phyloP scores from a whole-genome alignment of 2,329 filamentous ascomycete species.

The Fusarium sp. region DNA sequence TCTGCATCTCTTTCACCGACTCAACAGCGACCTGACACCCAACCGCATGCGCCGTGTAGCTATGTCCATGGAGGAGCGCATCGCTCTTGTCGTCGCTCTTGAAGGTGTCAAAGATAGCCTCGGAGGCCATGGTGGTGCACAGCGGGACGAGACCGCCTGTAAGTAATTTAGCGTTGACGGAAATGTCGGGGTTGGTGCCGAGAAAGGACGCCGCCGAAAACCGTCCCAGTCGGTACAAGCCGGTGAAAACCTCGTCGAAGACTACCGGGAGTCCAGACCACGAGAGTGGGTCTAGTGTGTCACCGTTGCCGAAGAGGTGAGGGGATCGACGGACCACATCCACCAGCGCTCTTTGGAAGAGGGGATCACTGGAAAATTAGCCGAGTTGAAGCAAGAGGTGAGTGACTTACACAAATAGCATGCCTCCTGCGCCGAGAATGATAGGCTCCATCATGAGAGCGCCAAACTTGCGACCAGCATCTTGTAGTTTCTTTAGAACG shows the following conservation, averaged over 20 bases:
- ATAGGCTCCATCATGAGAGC: constrained; percentile 85
- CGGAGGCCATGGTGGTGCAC: constrained; percentile 80
- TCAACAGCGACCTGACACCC: constrained; percentile 84
- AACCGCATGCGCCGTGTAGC: constrained; percentile 86
- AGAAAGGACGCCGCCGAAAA: constrained; percentile 79
- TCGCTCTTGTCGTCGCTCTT: constrained; percentile 80
- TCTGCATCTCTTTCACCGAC: constrained; percentile 70
- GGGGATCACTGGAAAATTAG: constrained; percentile 71
- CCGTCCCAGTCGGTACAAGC: constrained; percentile 83
- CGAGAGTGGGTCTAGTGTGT: constrained; percentile 44
- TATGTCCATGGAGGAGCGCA: constrained; percentile 85
- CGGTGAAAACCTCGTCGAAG: constrained; percentile 91
- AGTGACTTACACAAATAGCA: constrained; percentile 78
- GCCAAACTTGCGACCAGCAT: constrained; percentile 76
- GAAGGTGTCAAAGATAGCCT: constrained; percentile 80
- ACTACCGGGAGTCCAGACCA: constrained; percentile 85
- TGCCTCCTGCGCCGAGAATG: constrained; percentile 84
- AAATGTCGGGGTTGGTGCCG: constrained; percentile 76
- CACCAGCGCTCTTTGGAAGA: constrained; percentile 81
- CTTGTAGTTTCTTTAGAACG: constrained; percentile 65
- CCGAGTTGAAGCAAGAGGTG: not conserved
- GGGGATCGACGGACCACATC: constrained; percentile 73
- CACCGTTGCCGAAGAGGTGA: constrained; percentile 63
- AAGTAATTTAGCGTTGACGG: constrained; percentile 85
- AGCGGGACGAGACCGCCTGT: constrained; percentile 85